These are phyloP conservation scores for Acanthamoeba healyi DNA, from an alignment of 208 protist species.

Conservation along the genomic window DNA sequence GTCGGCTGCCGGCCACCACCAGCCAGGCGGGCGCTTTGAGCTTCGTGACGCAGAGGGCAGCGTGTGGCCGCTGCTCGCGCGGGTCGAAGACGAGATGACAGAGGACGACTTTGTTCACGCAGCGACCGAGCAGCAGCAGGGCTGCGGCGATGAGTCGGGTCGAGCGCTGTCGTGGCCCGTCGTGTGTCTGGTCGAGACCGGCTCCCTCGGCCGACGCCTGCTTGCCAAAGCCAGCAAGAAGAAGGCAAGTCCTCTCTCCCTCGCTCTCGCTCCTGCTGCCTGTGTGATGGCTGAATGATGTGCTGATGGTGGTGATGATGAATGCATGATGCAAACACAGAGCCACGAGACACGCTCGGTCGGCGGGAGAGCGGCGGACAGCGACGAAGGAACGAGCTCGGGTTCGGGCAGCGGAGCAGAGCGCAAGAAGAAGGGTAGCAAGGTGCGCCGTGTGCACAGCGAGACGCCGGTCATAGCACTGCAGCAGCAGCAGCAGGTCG, in stretches of 20 bases:
- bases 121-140: not conserved
- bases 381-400: not conserved
- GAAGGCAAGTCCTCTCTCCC: conserved; percentile 39
- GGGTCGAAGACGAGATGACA: not conserved
- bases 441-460: conserved; percentile 5
- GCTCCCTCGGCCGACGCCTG: not conserved
- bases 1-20: not conserved
- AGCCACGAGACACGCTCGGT: not conserved
- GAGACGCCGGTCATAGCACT: not conserved
- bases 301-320: not conserved
- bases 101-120: not conserved
- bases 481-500: not conserved
- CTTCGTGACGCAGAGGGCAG: not conserved
- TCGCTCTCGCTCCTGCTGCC: not conserved
- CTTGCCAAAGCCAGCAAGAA: conserved; percentile 27
- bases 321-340: too few species aligned
- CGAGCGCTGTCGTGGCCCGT: not conserved
- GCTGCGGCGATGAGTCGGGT: not conserved
- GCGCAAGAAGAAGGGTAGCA: conserved; percentile 18
- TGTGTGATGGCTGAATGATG: not conserved
- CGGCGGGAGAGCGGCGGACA: not conserved
- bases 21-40: not conserved
- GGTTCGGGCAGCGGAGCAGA: not conserved
- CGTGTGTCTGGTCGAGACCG: conserved; percentile 13
- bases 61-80: conserved; percentile 8